Conservation (phyloP, 306 rosid species). For the Cicer bijugum region DNA sequence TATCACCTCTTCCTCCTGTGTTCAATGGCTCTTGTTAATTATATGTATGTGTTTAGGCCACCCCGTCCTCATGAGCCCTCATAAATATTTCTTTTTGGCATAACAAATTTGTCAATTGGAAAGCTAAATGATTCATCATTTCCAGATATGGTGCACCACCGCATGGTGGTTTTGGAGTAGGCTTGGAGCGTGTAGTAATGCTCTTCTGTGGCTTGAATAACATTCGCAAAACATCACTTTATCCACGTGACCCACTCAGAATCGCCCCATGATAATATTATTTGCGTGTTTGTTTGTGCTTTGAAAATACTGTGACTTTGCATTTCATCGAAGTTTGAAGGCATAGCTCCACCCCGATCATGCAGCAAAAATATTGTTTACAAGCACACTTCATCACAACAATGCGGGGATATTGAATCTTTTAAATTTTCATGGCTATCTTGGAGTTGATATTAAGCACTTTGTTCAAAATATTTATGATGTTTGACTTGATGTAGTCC, state of each 20-base stretch:
- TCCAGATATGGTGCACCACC: constrained; percentile 90
- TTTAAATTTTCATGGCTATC: background rate
- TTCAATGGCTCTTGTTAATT: background rate
- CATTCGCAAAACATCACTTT: constrained; percentile 82
- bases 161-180: constrained; percentile 96
- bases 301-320: background rate
- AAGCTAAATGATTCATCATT: constrained; percentile 34
- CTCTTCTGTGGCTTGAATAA: constrained; percentile 85
- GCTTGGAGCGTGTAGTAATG: constrained; percentile 95
- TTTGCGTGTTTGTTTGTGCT: background rate
- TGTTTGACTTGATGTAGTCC: background rate
- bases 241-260: constrained; percentile 89
- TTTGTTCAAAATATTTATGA: background rate
- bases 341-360: background rate
- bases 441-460: constrained; percentile 14
- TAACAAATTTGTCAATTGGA: background rate
- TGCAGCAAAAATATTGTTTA: background rate
- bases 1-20: constrained; percentile 6
- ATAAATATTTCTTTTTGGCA: background rate
- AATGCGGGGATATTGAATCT: background rate
- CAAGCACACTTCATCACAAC: background rate
- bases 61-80: background rate
- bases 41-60: background rate
- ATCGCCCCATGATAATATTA: constrained; percentile 48
- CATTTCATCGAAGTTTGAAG: background rate